These are phyloP conservation scores for Candida chilensis DNA, from an alignment of 805 yeast genomes.

Conservation along the genomic window DNA sequence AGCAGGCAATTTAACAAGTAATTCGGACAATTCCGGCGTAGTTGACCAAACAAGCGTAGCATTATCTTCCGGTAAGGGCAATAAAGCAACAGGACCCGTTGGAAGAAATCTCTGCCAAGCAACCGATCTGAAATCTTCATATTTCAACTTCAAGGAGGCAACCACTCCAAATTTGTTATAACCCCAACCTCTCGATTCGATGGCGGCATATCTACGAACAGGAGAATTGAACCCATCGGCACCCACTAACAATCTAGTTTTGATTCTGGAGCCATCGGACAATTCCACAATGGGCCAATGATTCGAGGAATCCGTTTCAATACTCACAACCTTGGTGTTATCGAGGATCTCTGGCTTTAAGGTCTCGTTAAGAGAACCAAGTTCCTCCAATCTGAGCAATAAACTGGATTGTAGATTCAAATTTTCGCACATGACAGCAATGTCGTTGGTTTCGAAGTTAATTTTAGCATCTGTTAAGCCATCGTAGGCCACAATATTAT, in stretches of 20 bases:
- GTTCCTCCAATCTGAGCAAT: constrained; percentile 39
- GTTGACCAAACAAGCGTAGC: constrained; percentile 96
- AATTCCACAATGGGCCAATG: constrained; percentile 76
- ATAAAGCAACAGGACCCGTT: constrained; percentile 86
- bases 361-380: constrained; percentile 19
- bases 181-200: constrained; percentile 87
- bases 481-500: constrained; percentile 79
- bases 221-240: constrained; percentile 97
- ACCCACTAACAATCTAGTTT: constrained; percentile 77
- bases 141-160: constrained; percentile 71
- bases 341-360: constrained; percentile 39
- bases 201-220: constrained; percentile 71
- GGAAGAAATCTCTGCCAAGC: constrained; percentile 93
- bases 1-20: constrained; percentile 49
- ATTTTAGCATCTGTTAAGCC: constrained; percentile 64
- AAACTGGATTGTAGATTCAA: constrained; percentile 74
- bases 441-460: constrained; percentile 56
- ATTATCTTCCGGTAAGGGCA: constrained; percentile 79
- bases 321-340: constrained; percentile 56
- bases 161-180: constrained; percentile 89
- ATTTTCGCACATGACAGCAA: constrained; percentile 86
- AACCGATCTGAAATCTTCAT: constrained; percentile 58
- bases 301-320: constrained; percentile 19
- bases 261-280: constrained; percentile 51
- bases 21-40: constrained; percentile 61